Percentiles rank a stretch among this genome's conserved stretches.
Evolutionary conservation across 768 basidiomycete species (phyloP).

Genomic region (Suillus discolor): DNA sequence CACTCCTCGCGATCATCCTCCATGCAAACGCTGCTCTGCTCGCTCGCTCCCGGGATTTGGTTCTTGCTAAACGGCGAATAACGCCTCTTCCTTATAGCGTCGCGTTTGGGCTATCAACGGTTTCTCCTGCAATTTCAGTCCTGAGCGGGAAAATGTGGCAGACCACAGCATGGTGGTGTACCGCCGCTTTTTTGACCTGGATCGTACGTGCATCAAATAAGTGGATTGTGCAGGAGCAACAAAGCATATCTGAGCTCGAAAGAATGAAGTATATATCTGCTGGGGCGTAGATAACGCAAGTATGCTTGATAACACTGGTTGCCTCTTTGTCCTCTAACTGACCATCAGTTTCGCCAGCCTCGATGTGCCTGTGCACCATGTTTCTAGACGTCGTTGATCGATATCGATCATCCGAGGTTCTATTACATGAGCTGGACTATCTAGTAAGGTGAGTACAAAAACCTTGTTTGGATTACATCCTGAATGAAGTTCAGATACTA

Average conservation of each 20-base stretch:
- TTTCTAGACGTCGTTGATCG: neutral
- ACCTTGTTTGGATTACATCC: neutral
- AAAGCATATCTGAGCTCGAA: slow-evolving; percentile 53
- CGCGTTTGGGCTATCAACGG: slow-evolving; percentile 43
- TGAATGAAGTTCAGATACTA: neutral
- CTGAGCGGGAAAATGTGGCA: slow-evolving; percentile 55
- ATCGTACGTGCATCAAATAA: slow-evolving; percentile 48
- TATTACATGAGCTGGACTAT: neutral
- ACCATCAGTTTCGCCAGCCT: neutral
- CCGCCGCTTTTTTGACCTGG: slow-evolving; percentile 44
- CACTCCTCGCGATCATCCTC: slow-evolving; percentile 50
- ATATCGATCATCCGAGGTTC: neutral
- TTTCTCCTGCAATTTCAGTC: slow-evolving; percentile 51
- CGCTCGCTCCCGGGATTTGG: slow-evolving; percentile 39
- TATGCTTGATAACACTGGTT: neutral
- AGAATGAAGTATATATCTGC: slow-evolving; percentile 54
- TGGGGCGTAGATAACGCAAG: slow-evolving; percentile 42
- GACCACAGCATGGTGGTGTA: slow-evolving; percentile 54
- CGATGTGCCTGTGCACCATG: neutral
- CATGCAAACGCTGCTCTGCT: slow-evolving; percentile 52
- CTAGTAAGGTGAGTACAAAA: neutral
- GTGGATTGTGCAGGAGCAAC: slow-evolving; percentile 46
- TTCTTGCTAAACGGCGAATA: slow-evolving; percentile 25
- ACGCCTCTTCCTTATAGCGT: slow-evolving; percentile 35
- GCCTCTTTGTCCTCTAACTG: neutral